Base-by-base conservation (phyloP, 495 filamentous ascomycete genomes). In the Endocarpon pusillum region DNA sequence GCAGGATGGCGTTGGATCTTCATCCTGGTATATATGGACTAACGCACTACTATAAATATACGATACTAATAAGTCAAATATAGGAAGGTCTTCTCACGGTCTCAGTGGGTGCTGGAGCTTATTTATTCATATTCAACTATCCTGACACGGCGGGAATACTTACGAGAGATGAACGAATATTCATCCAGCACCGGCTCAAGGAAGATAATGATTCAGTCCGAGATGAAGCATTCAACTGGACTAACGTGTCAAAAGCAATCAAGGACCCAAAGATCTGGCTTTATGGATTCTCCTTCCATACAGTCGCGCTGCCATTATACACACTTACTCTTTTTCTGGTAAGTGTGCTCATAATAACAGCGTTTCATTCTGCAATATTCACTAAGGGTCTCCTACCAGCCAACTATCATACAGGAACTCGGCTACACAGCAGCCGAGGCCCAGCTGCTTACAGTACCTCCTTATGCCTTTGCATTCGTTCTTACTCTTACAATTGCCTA, bases 1-100 rank as follows among this genome's bases (percentile, higher is more conserved):
- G 62, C 64, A 31, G 81, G 81, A 11, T 89, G 81, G 81, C 61
- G 71, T 7, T 87, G 81, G 75, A 85, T 87, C 33, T 86, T 87
- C 39, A 81, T 85, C 18, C 55, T 86, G 17, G 75, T 74, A 49
- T 35, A 60, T 49, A 2, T 39, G 20, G 35, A 28, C 12, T 39
- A 16, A 17, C 30, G 3, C 20, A 4, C 32, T 18, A 11, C 23
- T 32, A 18, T 6, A 23, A n/a, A n/a, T n/a, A n/a, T n/a, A 9
- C 34, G 4, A 40, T 28, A 33, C 39, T 50, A 44, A 47, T 21
- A 19, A 28, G 16, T n/a, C 12, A 3, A 1, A 14, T 26, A 12
- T 33, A 73, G 70, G 77, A 82, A 58, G 78, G 78, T 3, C 59
- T 81, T 5, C 51, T 73, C 7, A 86, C 81, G 0, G 59, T 83